Base-by-base conservation (phyloP, 768 basidiomycete species). In the Termitomyces sp. region DNA sequence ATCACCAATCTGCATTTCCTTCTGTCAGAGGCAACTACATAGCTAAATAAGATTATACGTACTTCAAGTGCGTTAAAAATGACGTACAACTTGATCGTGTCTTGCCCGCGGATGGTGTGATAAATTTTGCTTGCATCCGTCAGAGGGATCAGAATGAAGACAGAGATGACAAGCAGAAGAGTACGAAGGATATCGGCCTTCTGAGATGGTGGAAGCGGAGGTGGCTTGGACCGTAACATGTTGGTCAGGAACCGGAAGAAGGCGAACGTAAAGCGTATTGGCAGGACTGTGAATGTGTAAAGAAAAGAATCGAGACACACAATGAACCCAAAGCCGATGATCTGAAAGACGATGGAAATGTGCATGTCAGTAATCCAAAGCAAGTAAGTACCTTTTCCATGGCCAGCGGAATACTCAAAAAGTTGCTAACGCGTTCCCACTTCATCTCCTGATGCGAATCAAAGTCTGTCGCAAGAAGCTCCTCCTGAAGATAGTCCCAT, bases 31-130 rank as follows among this genome's bases (percentile, higher is more conserved):
- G 36, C 45, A 40, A 18, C 50, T 13, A 45, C 36, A 2, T 10
- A 54, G 30, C 40, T 44, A 46, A 50, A 47, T 57, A 24, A 47
- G 20, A 56, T 32, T 28, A 53, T 69, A 52, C 85, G 57, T 71
- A 96, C 96, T 82, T 99, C 97, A 7, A 99, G 79, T 11, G 94
- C 95, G 70, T 98, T 98, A 74, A 98, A 99, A 52, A 99, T 96
- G 59, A 99, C 97, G 74, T 98, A 98, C 50, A 99, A 73, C 74
- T 98, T 99, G 75, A 99, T 96, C 2, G 94, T 97, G 64, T 99
- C 97, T 71, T 98, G 97, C 0, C 95, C 96, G 22, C 97, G 86
- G 55, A 99, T 98, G 16, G 88, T 89, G 66, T 99, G 97, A 65
- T 99, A 99, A 63, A 99, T 96, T 76, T 95, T 94, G 72, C 94